Base-by-base conservation (phyloP, 2,329 filamentous ascomycete species). In the Massarina eburnea region DNA sequence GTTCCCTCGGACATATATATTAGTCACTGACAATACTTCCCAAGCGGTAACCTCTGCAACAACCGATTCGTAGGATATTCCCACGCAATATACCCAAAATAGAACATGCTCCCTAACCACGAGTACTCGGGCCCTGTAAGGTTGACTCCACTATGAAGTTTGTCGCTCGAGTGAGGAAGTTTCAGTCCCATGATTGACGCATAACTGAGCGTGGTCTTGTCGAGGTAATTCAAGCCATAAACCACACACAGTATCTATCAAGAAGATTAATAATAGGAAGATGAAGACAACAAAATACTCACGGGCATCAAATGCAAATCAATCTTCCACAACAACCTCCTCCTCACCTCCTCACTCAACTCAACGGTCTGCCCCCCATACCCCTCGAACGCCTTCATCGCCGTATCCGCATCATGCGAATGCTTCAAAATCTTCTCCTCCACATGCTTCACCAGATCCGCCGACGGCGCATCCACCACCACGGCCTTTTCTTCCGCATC, bases 31-130 rank as follows among this genome's bases (percentile, higher is more conserved):
- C 59, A 84, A 65, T 85, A 87, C 59, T 86, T 87, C 0, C 81
- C 84, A 6, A 87, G 66, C 0, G 84, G 84, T 2, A 87, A 67
- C 1, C 78, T 72, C 64, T 87, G 84, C 10, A 88, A 73, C 21
- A 88, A 74, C 10, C 80, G 77, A 58, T 79, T 84, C 1, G 83
- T 86, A 1, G 84, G 84, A 63, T 83, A 86, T 61, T 87, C 84
- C 78, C 78, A 85, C 2, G 76, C 79, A 14, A 80, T 60, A 43
- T 80, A 80, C 0, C 76, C 77, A 54, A 80, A 75, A 58, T 79
- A 80, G 51, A 79, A 79, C 59, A 80, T 74, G 30, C 62, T 73
- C 8, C 67, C 67, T 0, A 77, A 66, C 76, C 78, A 81, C 6
- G 75, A 75, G 49, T 80, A 81, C 37, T 82, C 71, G 32, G 75